Conservation (phyloP, 352 stramenopile genomes). For the Pythium folliculosum region DNA sequence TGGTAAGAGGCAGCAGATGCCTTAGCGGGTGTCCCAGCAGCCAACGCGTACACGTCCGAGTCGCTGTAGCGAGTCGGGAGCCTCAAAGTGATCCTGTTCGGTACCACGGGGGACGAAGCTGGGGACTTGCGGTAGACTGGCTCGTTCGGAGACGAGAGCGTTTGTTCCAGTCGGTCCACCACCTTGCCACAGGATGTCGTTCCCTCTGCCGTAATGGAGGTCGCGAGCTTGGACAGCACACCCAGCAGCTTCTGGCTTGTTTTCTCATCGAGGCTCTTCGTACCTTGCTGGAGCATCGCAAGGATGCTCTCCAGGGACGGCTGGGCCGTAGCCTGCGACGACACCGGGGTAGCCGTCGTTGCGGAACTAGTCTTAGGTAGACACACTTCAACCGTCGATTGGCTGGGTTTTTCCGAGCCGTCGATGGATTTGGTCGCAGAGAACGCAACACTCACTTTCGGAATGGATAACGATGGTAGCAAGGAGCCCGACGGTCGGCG, state of each 20-base stretch:
- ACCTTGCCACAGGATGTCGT: constrained; percentile 19
- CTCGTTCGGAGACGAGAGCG: constrained; percentile 8
- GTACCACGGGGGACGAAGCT: constrained; percentile 1
- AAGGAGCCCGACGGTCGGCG: constrained; percentile 21
- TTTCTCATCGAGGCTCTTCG: constrained; percentile 18
- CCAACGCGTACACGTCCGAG: constrained; percentile 25
- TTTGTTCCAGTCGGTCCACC: constrained; percentile 34
- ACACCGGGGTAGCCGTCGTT: background rate
- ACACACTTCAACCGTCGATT: background rate
- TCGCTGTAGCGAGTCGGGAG: constrained; percentile 24
- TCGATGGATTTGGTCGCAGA: constrained; percentile 6
- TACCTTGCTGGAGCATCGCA: constrained; percentile 25
- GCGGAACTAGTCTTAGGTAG: background rate
- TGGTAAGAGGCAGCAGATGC: background rate
- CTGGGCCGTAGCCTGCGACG: background rate
- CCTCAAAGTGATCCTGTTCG: background rate
- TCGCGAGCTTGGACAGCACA: constrained; percentile 31
- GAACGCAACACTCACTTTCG: constrained; percentile 25
- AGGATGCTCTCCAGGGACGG: constrained; percentile 27
- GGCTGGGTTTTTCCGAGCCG: background rate
- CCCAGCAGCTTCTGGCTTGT: constrained; percentile 34
- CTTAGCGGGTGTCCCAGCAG: constrained; percentile 19
- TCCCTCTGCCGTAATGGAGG: constrained; percentile 28
- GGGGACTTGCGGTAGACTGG: background rate
- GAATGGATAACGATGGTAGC: constrained; percentile 27